Conservation (phyloP, 1,284 basidiomycete genomes). For the Kwoniella shivajii region DNA sequence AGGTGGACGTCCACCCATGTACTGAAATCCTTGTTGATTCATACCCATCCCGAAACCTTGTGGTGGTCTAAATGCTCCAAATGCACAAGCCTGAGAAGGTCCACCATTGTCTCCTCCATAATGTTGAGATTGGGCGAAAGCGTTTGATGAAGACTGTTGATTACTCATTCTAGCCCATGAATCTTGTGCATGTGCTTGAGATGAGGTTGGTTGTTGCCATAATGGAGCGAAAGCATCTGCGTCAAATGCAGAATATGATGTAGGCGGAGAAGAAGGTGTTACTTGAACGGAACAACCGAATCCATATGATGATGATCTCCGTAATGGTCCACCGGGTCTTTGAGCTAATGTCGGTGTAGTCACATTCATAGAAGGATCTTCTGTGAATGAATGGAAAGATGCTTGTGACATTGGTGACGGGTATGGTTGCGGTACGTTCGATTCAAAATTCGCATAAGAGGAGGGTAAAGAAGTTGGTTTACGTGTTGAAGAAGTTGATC, state of each 20-base stretch:
- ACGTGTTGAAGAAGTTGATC: constrained; percentile 16
- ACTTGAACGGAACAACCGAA: constrained; percentile 1
- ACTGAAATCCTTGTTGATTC: background rate
- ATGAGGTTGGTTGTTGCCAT: constrained; percentile 4
- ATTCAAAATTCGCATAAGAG: constrained; percentile 11
- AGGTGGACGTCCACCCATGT: background rate
- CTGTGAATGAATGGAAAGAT: constrained; percentile 1
- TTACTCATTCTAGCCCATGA: constrained; percentile 19
- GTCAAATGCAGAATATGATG: constrained; percentile 15
- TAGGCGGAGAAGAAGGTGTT: constrained; percentile 1
- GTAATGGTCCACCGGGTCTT: constrained; percentile 12
- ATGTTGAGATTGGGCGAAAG: constrained; percentile 2
- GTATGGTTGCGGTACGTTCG: constrained; percentile 1
- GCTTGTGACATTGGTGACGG: constrained; percentile 12
- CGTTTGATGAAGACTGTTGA: background rate
- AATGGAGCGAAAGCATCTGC: constrained; percentile 22
- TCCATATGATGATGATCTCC: constrained; percentile 18
- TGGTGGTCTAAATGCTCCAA: background rate
- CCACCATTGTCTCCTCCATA: background rate
- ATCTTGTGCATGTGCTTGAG: constrained; percentile 2
- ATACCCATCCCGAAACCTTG: constrained; percentile 8
- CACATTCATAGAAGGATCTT: constrained; percentile 1
- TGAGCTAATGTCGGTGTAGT: constrained; percentile 7
- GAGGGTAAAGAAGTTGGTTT: constrained; percentile 17
- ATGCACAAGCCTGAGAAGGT: background rate